Conservation (phyloP, 495 filamentous ascomycete species). For the Penicillium turbatum region DNA sequence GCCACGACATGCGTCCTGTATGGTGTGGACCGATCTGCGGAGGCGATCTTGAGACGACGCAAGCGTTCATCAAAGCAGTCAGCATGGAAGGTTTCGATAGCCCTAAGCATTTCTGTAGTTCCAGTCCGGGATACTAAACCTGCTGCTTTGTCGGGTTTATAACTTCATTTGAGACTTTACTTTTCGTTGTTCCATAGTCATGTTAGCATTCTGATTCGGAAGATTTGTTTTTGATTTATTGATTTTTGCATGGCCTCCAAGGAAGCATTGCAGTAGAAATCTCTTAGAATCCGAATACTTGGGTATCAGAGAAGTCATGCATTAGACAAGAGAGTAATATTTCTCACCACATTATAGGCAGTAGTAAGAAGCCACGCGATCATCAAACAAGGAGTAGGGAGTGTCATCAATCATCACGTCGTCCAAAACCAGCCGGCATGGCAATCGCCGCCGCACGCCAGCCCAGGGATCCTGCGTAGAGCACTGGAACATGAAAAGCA, state of each 20-base stretch:
- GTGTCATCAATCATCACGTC: constrained; percentile 12
- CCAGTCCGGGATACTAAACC: constrained; percentile 11
- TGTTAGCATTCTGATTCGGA: too few species aligned
- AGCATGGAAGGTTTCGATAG: constrained; percentile 22
- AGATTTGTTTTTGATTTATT: too few species aligned
- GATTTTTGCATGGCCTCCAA: too few species aligned
- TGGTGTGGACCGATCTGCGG: constrained; percentile 27
- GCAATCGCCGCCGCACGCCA: not conserved
- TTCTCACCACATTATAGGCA: not conserved
- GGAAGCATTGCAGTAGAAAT: too few species aligned
- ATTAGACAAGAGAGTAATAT: constrained; percentile 2
- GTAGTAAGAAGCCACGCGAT: not conserved
- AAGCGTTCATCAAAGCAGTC: constrained; percentile 20
- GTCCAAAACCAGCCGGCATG: too few species aligned
- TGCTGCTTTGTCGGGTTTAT: too few species aligned
- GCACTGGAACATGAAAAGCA: not conserved
- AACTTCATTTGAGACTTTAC: too few species aligned
- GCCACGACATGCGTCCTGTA: constrained; percentile 21
- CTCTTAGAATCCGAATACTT: too few species aligned
- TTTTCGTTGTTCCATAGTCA: too few species aligned
- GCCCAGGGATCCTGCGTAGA: not conserved
- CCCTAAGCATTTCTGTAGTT: constrained; percentile 18
- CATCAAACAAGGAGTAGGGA: not conserved
- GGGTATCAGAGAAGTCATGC: not conserved
- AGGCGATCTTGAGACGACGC: constrained; percentile 15